Base-by-base conservation (phyloP, 257 asterid species). In the Solanum raphanifolium region DNA sequence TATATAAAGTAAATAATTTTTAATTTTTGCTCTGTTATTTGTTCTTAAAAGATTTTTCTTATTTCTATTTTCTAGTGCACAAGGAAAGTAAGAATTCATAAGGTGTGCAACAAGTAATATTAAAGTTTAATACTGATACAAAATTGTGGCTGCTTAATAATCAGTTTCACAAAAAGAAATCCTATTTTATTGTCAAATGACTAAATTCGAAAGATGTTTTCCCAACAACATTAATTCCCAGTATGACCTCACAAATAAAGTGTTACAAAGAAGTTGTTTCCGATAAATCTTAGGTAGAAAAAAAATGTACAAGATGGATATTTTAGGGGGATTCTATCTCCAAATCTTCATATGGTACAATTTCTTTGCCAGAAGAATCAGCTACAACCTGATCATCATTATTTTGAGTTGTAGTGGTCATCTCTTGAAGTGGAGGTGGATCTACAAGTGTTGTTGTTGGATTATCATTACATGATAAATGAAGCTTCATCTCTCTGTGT, bases 361-460 rank as follows among this genome's bases (percentile, higher is more conserved):
- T 90, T 69, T 85, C 89, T 32, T 55, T 84, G 31, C 90, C 85
- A 39, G 93, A 89, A 52, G 91, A 88, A 16, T 78, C 11, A 36
- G 86, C 43, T 86, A 27, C 41, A 46, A 1, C 39, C 13, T 81
- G 68, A 81, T 81, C 68, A 46, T 69, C 90, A n/a, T 87, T 86
- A n/a, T 87, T 86, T 85, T 86, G 83, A 39, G 83, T 78, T 39
- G 90, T 86, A 71, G 78, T 95, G 97, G 74, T 92, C 99, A 94
- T 96, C 88, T 93, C 95, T 62, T 95, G 98, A 48, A 91, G 71
- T 32, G 88, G 69, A 4, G 99, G 99, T 7, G 99, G 98, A 7
- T 90, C 85, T 23, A 91, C 65, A 13, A 90, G 83, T 0, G 97
- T 93, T 65, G 86, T n/a, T 8, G 88, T 85, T 0, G 89, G n/a